Evolutionary conservation across 352 stramenopile species (phyloP), one percentile per base, ranked within the genome.

Genomic region (Phytophthora foliorum): DNA sequence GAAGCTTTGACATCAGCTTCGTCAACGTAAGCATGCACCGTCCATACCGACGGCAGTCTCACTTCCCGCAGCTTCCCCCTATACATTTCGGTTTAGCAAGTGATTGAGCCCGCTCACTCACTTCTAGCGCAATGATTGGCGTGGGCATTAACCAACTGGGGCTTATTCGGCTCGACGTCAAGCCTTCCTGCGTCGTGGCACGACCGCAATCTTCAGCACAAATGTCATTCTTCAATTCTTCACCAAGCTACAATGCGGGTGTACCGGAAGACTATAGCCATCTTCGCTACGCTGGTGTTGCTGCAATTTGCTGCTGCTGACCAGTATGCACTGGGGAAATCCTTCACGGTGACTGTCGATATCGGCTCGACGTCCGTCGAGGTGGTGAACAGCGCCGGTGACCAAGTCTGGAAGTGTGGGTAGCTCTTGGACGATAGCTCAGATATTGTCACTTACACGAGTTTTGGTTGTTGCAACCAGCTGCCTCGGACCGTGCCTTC

Each of bases 401-500:
- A 69, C 25, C 67, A 66, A 70, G 60, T 75, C 48, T 75, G 67
- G 60, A 62, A 61, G 19, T 75, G 67, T 75, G 38, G 22, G 66
- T 36, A 44, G 13, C 38, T 42, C 3, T 9, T 7, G 19, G 8
- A 17, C 14, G 36, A 11, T 42, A 42, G 2, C 13, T 2, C 2
- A 38, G 14, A 39, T 17, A n/a, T 7, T 14, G 27, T 32, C 6
- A 36, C 24, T 34, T 19, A 50, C 13, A 19, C 19, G n/a, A 48
- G 10, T 16, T 16, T 48, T 45, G 16, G 2, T 48, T 27, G 41
- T 25, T 65, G 21, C 22, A 32, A 63, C 2, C 13, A 75, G 67
- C 54, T 21, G 60, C 67, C n/a, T 58, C 60, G 39, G 67, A 74
- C 14, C 60, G 67, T 22, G 41, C 59, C 16, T 71, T 75, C 21